Percentiles rank a stretch among this genome's conserved stretches.
These are phyloP conservation scores for Ophiostoma angusticollis DNA, from an alignment of 2,329 filamentous ascomycete genomes.

Conservation along the genomic window DNA sequence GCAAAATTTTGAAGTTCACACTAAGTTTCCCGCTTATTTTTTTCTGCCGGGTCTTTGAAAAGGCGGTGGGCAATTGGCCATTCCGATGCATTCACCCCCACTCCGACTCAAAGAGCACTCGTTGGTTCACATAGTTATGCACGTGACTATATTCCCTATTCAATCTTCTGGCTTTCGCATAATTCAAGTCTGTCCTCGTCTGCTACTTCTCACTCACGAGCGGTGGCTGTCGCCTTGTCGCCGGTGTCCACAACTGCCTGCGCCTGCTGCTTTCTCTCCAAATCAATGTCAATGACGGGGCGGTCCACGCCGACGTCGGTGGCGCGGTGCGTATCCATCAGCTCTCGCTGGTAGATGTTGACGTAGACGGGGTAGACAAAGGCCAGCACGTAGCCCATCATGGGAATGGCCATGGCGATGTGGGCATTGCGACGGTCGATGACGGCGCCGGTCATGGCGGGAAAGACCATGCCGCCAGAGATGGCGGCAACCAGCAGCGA, in stretches of 20 bases:
- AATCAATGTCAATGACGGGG: constrained; percentile 14
- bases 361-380: constrained; percentile 21
- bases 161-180: too few relatives aligned
- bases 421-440: constrained; percentile 17
- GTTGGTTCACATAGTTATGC: too few relatives aligned
- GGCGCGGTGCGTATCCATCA: constrained; percentile 20
- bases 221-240: too few relatives aligned
- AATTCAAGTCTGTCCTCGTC: too few relatives aligned
- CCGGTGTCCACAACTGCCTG: too few relatives aligned
- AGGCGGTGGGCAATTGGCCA: constrained; percentile 1
- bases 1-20: background rate
- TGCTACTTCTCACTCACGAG: too few relatives aligned
- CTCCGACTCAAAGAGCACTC: too few relatives aligned
- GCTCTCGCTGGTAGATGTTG: constrained; percentile 19
- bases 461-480: constrained; percentile 41
- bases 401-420: constrained; percentile 18
- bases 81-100: too few relatives aligned
- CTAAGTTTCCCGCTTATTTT: constrained; percentile 4
- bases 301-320: constrained; percentile 17
- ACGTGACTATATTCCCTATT: too few relatives aligned
- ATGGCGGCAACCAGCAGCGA: constrained; percentile 43
- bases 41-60: constrained; percentile 12
- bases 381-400: constrained; percentile 20
- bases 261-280: constrained; percentile 18
- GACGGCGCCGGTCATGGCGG: constrained; percentile 36